Evolutionary conservation across 2,329 filamentous ascomycete species (phyloP), one percentile per base, ranked within the genome.

Genomic region (Trichothecium sympodiale): DNA sequence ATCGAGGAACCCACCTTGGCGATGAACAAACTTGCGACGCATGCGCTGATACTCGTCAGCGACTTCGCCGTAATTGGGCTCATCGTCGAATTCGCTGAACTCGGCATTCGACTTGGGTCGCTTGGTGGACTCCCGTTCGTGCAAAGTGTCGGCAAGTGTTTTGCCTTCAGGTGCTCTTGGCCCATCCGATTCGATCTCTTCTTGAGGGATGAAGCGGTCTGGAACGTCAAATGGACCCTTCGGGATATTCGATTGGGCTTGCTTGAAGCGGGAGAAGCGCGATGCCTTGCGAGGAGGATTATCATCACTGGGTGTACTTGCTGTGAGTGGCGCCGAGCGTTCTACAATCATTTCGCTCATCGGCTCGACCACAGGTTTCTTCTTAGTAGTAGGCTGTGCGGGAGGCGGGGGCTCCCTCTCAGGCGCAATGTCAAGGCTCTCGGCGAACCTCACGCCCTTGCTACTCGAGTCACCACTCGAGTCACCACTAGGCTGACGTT

Each of bases 401-500:
- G 41, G 35, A 6, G 42, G 10, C 15, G 26, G 25, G 8, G 46
- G 38, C 16, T 51, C 45, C 16, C 42, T 50, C 32, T 55, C 60
- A 3, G 55, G 55, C 33, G 82, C 79, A 42, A 93, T 77, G 46
- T 91, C 83, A 25, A 94, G 62, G 5, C 69, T 67, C 25, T 78
- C 63, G 3, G 86, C 80, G 56, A 94, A 94, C n/a, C 80, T 75
- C 17, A 94, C 87, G 13, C 74, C 79, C 60, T 91, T 94, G 31
- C 50, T 46, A 12, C 48, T 41, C 8, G 28, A 25, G 3, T 43
- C 43, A 8, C 39, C 37, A 26, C 48, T 41, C 8, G 28, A 25
- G 3, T 43, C 43, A 8, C 39, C 37, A 26, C 13, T 33, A n/a
- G 38, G 29, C 17, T 47, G 45, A 33, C 45, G 53, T 31, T 56